phyloP scores from a whole-genome alignment of 805 yeast genomes.

The Blastobotrys terrestris region DNA sequence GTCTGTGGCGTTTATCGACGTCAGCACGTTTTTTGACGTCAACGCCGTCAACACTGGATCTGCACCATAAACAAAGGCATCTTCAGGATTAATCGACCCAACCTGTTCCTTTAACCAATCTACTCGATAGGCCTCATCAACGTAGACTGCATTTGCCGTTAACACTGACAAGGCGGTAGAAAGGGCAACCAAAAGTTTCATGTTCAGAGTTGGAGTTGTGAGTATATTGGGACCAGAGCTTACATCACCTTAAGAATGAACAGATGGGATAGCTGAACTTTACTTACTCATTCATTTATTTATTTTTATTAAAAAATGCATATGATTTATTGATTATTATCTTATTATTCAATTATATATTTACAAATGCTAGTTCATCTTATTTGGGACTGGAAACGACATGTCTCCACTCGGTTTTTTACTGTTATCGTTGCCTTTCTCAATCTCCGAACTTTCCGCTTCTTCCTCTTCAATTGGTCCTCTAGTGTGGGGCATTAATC shows the following conservation, averaged over 20 bases:
- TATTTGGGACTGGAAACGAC: not conserved
- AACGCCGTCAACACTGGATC: constrained; percentile 15
- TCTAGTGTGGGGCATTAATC: constrained; percentile 27
- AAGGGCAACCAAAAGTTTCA: not conserved
- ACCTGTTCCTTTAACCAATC: constrained; percentile 29
- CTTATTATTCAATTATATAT: too few species aligned
- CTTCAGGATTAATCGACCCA: constrained; percentile 21
- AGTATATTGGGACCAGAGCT: not conserved
- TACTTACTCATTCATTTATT: too few species aligned
- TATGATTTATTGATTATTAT: too few species aligned
- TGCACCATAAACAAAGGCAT: constrained; percentile 7
- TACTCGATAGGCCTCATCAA: constrained; percentile 29
- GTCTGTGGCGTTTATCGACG: constrained; percentile 17
- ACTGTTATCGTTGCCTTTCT: not conserved
- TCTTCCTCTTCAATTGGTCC: constrained; percentile 26
- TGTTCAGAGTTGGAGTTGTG: not conserved
- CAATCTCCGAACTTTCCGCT: not conserved
- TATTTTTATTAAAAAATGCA: too few species aligned
- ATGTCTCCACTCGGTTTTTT: not conserved
- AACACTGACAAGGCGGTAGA: constrained; percentile 1
- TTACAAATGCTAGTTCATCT: not conserved
- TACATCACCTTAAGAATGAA: too few species aligned
- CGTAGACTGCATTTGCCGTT: constrained; percentile 24
- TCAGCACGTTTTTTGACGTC: constrained; percentile 21
- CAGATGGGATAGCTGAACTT: too few species aligned